Percentiles rank a stretch among this genome's conserved stretches.
Evolutionary conservation across 768 basidiomycete species (phyloP).

Genomic region (Hygrophoropsis aurantiaca): DNA sequence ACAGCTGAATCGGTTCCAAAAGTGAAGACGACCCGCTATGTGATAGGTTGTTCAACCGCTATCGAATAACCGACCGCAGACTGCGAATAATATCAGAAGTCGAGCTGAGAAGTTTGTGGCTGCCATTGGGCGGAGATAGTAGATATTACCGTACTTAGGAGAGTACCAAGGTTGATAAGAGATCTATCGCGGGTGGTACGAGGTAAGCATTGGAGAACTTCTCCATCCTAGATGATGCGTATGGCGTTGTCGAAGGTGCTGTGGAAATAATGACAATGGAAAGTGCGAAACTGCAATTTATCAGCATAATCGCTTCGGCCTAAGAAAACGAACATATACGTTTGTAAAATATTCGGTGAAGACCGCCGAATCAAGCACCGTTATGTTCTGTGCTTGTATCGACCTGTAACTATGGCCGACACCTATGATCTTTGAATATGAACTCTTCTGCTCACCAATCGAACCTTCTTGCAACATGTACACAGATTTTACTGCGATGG

Average conservation of each 20-base stretch:
- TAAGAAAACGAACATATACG: background rate
- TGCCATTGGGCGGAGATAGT: background rate
- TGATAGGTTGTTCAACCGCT: constrained; percentile 10
- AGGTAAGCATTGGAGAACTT: constrained; percentile 8
- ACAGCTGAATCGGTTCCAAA: constrained; percentile 1
- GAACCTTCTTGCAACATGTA: constrained; percentile 6
- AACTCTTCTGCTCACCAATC: background rate
- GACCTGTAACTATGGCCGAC: constrained; percentile 30
- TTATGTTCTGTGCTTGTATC: constrained; percentile 6
- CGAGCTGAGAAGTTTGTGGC: constrained; percentile 10
- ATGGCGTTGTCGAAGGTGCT: constrained; percentile 4
- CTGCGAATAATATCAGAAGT: constrained; percentile 14
- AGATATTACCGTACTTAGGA: background rate
- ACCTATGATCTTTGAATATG: constrained; percentile 34
- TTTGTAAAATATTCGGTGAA: constrained; percentile 6
- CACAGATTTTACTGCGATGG: constrained; percentile 7
- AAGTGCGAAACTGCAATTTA: background rate
- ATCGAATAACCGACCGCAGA: constrained; percentile 3
- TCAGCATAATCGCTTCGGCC: background rate
- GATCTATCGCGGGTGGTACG: background rate
- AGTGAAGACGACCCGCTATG: constrained; percentile 11
- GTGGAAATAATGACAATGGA: background rate
- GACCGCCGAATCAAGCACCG: constrained; percentile 6
- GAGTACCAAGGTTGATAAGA: background rate
- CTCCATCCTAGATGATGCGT: constrained; percentile 2